Evolutionary conservation across 1,139 yeast species (phyloP), one percentile per base, ranked within the genome.

Genomic region (Candida sanyaensis): DNA sequence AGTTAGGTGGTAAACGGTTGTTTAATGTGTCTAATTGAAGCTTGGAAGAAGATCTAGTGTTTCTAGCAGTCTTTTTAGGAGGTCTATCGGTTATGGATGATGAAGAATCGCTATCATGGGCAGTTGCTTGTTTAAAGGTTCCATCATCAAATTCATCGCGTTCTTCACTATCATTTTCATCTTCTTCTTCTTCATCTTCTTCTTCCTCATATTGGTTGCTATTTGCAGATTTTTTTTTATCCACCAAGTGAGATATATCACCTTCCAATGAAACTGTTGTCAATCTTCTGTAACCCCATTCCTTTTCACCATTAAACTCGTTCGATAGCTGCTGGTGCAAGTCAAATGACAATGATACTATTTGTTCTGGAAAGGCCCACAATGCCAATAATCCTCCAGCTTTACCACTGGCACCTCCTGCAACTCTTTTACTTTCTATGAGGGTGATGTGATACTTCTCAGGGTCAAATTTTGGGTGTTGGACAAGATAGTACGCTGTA

Each of bases 391-490:
- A 73, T 0, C 99, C 99, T 37, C 99, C 99, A 3, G 99, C 99
- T 60, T 93, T 93, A 48, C 99, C 99, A 37, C 92, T 83, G 13
- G 99, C 99, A 37, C 97, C 99, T 43, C 97, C 96, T 0, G 98
- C 99, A 3, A 93, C 96, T 59, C 96, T 77, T 56, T 88, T 88
- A 47, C 95, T 86, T 65, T 93, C 99, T 23, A 93, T 66, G n/a
- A 93, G 80, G 13, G 97, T 88, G 55, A 93, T 88, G 59, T 88
- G 91, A 61, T 88, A 84, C 50, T 81, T 84, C 28, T 73, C 70
- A 0, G 88, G 81, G 59, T 87, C 86, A 63, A 85, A 93, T 48
- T 78, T 77, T 5, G 96, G 93, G 64, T 93, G 98, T 51, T 80
- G 80, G 4, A 95, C 88, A 43, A 93, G 68, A 60, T 85, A 93